phyloP scores from a whole-genome alignment of 192 early-diverging fungal genomes.

The Diversispora eburnea region DNA sequence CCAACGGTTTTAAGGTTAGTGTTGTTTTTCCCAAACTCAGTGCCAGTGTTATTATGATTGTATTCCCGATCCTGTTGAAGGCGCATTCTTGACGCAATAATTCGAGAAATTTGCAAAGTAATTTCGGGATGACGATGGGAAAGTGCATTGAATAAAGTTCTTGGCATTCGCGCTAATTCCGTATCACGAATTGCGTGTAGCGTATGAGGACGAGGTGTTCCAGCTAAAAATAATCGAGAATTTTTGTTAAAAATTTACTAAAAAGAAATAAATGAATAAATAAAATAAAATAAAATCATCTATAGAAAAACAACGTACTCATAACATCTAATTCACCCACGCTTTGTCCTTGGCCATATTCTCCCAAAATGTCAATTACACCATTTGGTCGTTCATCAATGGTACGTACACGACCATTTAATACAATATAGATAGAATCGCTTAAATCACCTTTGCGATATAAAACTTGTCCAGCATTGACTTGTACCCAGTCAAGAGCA shows the following conservation, averaged over 20 bases:
- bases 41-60: slow-evolving; percentile 31
- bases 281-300: background rate
- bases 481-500: slow-evolving; percentile 92
- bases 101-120: slow-evolving; percentile 84
- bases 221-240: slow-evolving; percentile 33
- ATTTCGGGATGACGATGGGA: slow-evolving; percentile 86
- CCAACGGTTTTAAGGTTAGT: slow-evolving; percentile 93
- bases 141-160: slow-evolving; percentile 90
- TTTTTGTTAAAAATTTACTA: no score
- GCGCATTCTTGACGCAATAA: slow-evolving; percentile 74
- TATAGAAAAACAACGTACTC: slow-evolving; percentile 41
- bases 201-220: slow-evolving; percentile 69
- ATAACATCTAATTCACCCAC: slow-evolving; percentile 94
- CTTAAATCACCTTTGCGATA: slow-evolving; percentile 83
- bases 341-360: slow-evolving; percentile 94
- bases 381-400: slow-evolving; percentile 67
- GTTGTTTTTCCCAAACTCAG: slow-evolving; percentile 73
- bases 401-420: slow-evolving; percentile 88
- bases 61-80: slow-evolving; percentile 40
- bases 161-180: slow-evolving; percentile 93
- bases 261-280: background rate
- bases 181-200: slow-evolving; percentile 97
- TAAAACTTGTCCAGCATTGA: slow-evolving; percentile 88
- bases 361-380: slow-evolving; percentile 77
- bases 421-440: slow-evolving; percentile 88